Evolutionary conservation across 495 filamentous ascomycete genomes (phyloP).

Genomic region (Hypoxylon fragiforme): DNA sequence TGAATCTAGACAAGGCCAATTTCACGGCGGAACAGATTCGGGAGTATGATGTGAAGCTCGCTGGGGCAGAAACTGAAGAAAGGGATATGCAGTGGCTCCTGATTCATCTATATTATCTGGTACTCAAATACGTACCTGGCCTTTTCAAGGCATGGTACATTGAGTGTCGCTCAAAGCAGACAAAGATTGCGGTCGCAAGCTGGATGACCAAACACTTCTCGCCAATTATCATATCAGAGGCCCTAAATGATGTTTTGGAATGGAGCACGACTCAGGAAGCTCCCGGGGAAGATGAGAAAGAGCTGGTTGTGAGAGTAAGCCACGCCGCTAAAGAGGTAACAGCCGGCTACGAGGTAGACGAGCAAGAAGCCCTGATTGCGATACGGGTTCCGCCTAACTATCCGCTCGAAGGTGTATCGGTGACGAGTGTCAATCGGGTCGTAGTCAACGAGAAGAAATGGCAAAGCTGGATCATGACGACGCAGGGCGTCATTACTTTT

Average conservation of each 20-base stretch:
- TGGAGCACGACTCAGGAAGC: slow-evolving; percentile 66
- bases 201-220: slow-evolving; percentile 90
- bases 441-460: slow-evolving; percentile 88
- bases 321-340: slow-evolving; percentile 70
- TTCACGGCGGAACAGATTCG: slow-evolving; percentile 65
- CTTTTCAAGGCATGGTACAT: slow-evolving; percentile 88
- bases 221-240: slow-evolving; percentile 72
- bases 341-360: slow-evolving; percentile 84
- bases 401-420: slow-evolving; percentile 76
- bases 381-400: slow-evolving; percentile 79
- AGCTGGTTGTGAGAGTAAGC: slow-evolving; percentile 72
- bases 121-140: slow-evolving; percentile 72
- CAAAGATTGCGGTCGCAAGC: slow-evolving; percentile 68
- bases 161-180: slow-evolving; percentile 71
- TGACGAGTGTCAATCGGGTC: slow-evolving; percentile 77
- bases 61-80: slow-evolving; percentile 60
- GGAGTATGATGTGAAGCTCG: slow-evolving; percentile 61
- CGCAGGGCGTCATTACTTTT: slow-evolving; percentile 92
- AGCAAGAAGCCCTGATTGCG: slow-evolving; percentile 75
- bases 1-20: slow-evolving; percentile 54
- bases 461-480: slow-evolving; percentile 78
- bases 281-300: slow-evolving; percentile 65
- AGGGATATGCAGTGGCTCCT: slow-evolving; percentile 79
- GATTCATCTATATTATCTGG: slow-evolving; percentile 82
- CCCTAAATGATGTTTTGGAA: slow-evolving; percentile 67